A percentile compares a stretch with the other conserved stretches of the same genome.
These are phyloP conservation scores for Pelargonium fulgidum DNA, from an alignment of 441 rosid genomes.

Conservation along the genomic window DNA sequence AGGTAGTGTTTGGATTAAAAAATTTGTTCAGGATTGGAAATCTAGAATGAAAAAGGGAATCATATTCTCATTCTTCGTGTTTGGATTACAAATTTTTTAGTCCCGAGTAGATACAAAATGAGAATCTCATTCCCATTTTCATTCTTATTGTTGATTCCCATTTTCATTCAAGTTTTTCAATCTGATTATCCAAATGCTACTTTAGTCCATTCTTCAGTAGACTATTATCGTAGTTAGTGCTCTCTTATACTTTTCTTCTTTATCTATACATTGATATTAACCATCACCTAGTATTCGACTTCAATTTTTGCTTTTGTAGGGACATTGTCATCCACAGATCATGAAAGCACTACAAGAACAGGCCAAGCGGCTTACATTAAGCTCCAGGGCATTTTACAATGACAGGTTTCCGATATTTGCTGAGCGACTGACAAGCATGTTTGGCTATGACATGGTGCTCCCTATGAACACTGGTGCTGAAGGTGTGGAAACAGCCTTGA, in stretches of 20 bases:
- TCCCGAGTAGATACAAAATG: no score
- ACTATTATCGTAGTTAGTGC: not conserved
- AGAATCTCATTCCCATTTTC: no score
- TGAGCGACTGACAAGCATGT: slow-evolving; percentile 61
- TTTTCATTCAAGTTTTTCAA: no score
- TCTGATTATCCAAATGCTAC: not conserved
- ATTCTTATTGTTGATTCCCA: no score
- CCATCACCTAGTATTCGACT: slow-evolving; percentile 9
- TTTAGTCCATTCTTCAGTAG: not conserved
- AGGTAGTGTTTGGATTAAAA: no score
- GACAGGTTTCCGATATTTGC: slow-evolving; percentile 78
- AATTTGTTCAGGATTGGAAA: no score
- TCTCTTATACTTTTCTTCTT: not conserved
- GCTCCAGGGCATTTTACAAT: slow-evolving; percentile 84
- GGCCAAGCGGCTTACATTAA: slow-evolving; percentile 71
- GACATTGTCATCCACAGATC: slow-evolving; percentile 95
- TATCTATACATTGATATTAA: not conserved
- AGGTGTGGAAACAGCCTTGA: slow-evolving; percentile 92
- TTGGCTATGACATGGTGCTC: slow-evolving; percentile 91
- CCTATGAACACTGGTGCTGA: slow-evolving; percentile 99
- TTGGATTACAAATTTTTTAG: no score
- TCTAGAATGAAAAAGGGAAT: no score
- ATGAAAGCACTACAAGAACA: slow-evolving; percentile 72
- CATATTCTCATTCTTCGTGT: no score
- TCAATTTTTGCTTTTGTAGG: slow-evolving; percentile 35